Conservation (phyloP, 169 alveolate genomes). For the Plasmodium fragile region DNA sequence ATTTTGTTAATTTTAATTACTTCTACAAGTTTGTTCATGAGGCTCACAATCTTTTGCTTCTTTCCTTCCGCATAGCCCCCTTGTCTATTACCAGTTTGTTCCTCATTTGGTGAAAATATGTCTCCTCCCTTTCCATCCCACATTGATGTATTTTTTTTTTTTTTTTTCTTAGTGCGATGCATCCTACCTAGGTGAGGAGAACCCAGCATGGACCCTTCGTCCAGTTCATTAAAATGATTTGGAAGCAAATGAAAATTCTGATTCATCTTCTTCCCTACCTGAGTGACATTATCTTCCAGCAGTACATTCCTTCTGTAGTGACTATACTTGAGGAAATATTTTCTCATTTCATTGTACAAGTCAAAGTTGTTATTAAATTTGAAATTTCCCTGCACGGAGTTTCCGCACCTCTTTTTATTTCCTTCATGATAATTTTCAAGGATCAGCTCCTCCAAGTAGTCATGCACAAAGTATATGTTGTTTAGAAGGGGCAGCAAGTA, state of each 20-base stretch:
- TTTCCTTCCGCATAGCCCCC: neutral
- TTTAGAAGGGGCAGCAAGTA: conserved; percentile 83
- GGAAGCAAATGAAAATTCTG: conserved; percentile 37
- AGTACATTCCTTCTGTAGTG: conserved; percentile 48
- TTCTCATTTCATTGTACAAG: conserved; percentile 76
- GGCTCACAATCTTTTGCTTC: neutral
- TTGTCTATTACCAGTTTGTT: neutral
- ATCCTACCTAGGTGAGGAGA: neutral
- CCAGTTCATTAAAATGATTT: neutral
- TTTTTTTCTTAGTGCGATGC: neutral
- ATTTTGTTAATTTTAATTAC: conserved; percentile 53
- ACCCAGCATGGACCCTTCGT: neutral
- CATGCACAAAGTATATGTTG: conserved; percentile 84
- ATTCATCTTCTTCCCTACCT: conserved; percentile 29
- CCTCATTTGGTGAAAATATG: neutral
- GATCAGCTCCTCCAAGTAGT: conserved; percentile 79
- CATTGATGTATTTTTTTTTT: neutral
- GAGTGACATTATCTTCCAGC: conserved; percentile 22
- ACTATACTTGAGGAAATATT: conserved; percentile 59
- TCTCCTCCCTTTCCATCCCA: neutral
- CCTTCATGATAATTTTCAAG: conserved; percentile 12
- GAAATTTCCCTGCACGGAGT: conserved; percentile 27
- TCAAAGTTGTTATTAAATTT: conserved; percentile 71
- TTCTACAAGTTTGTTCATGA: conserved; percentile 67
- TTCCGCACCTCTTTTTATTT: neutral